These are phyloP conservation scores for Septoria linicola DNA, from an alignment of 2,329 filamentous ascomycete genomes.

Conservation along the genomic window DNA sequence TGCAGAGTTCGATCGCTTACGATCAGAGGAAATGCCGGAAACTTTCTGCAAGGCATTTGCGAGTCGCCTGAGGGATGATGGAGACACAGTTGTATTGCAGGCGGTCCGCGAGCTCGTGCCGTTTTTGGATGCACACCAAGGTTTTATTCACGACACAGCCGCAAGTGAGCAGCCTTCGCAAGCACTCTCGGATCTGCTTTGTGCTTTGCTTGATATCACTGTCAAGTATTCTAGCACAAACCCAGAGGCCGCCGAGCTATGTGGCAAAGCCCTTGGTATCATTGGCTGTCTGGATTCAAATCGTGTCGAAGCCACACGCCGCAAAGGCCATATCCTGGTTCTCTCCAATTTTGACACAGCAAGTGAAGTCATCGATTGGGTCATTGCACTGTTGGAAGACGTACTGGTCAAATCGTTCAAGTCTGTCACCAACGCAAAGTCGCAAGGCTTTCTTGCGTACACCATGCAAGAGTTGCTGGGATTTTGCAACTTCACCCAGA, in stretches of 20 bases:
- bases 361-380: conserved; percentile 80
- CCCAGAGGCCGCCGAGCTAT: conserved; percentile 66
- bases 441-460: conserved; percentile 89
- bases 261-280: conserved; percentile 79
- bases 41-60: conserved; percentile 70
- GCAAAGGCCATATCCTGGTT: conserved; percentile 80
- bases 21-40: conserved; percentile 63
- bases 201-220: conserved; percentile 80
- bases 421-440: conserved; percentile 80
- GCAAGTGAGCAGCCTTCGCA: conserved; percentile 80
- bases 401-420: conserved; percentile 89
- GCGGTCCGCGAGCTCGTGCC: conserved; percentile 73
- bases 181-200: conserved; percentile 68
- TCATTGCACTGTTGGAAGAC: conserved; percentile 79
- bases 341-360: conserved; percentile 78
- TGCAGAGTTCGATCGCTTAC: conserved; percentile 62
- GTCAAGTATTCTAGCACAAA: conserved; percentile 73
- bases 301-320: conserved; percentile 74
- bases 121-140: conserved; percentile 72
- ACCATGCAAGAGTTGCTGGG: conserved; percentile 90
- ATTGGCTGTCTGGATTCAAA: conserved; percentile 92
- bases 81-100: conserved; percentile 78
- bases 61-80: conserved; percentile 75
- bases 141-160: conserved; percentile 73
- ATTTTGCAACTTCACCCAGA: conserved; percentile 69